phyloP scores from a whole-genome alignment of 352 stramenopile species.

The Phytophthora tubulina region DNA sequence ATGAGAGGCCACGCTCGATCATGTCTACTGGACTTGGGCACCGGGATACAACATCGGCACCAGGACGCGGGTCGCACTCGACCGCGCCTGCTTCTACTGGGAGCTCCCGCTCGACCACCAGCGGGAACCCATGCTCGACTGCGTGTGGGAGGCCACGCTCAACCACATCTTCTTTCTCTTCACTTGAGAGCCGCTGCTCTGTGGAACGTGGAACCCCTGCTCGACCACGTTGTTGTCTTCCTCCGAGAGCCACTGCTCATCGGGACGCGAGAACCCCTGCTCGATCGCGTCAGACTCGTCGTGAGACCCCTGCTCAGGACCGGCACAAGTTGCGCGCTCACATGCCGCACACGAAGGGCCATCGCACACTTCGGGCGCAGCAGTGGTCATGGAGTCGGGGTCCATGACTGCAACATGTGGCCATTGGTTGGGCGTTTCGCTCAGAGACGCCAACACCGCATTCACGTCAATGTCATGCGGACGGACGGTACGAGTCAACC shows the following conservation, averaged over 20 bases:
- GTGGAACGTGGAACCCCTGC: slow-evolving; percentile 12
- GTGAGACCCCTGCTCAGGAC: no score
- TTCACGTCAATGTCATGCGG: slow-evolving; percentile 30
- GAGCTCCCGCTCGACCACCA: background rate
- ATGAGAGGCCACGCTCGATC: slow-evolving; percentile 28
- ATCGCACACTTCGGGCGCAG: no score
- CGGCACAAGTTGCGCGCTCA: no score
- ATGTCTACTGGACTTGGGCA: slow-evolving; percentile 12
- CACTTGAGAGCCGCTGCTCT: slow-evolving; percentile 24
- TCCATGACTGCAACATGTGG: slow-evolving; percentile 6
- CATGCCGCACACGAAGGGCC: no score
- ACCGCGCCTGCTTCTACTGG: slow-evolving; percentile 8
- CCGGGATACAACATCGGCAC: slow-evolving; percentile 16
- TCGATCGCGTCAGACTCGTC: no score
- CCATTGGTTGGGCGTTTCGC: background rate
- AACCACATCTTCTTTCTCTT: slow-evolving; percentile 5
- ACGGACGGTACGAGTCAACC: slow-evolving; percentile 20
- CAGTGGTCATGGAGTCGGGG: background rate
- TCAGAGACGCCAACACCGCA: slow-evolving; percentile 11
- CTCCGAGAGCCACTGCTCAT: no score
- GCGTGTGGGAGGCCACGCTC: background rate
- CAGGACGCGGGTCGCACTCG: slow-evolving; percentile 3
- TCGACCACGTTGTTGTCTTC: background rate
- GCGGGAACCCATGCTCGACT: no score
- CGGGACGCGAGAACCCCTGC: no score